Percentiles rank a stretch among this genome's conserved stretches.
Conservation (phyloP, 495 filamentous ascomycete genomes). For the Hypoxylon subgilvum region DNA sequence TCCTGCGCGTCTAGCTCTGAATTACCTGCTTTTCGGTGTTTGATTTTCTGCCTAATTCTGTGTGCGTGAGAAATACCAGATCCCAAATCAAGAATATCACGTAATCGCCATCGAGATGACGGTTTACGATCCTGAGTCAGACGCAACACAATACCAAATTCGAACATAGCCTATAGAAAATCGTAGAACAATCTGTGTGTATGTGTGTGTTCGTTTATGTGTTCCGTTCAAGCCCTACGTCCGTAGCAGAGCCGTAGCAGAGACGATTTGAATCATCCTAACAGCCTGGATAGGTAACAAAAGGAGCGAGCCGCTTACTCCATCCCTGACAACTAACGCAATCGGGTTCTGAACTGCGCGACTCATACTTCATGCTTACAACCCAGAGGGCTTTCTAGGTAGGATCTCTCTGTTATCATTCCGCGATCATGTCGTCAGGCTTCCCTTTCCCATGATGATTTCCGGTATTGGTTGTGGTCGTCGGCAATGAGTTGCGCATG, state of each 20-base stretch:
- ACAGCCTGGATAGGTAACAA: not conserved
- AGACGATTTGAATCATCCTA: constrained; percentile 14
- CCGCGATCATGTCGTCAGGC: constrained; percentile 21
- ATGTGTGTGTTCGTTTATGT: constrained; percentile 1
- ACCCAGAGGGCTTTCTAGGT: constrained; percentile 8
- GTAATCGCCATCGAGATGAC: constrained; percentile 25
- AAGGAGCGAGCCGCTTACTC: constrained; percentile 23
- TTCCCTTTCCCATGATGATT: constrained; percentile 22
- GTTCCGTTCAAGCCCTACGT: constrained; percentile 15
- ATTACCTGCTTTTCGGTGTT: constrained; percentile 36
- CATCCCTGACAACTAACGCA: constrained; percentile 4
- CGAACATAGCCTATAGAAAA: constrained; percentile 29
- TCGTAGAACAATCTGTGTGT: constrained; percentile 6
- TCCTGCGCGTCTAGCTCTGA: constrained; percentile 12
- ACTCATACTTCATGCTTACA: constrained; percentile 13
- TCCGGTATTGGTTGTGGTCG: constrained; percentile 12
- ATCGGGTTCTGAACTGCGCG: constrained; percentile 20
- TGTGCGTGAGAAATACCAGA: constrained; percentile 21
- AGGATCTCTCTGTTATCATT: constrained; percentile 20
- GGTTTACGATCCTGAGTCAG: constrained; percentile 42
- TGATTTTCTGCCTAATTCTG: constrained; percentile 34
- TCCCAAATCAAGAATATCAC: constrained; percentile 17
- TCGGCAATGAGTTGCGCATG: constrained; percentile 7
- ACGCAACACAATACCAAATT: constrained; percentile 37
- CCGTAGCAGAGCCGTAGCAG: constrained; percentile 13